Conservation (phyloP, 305 asterid species). For the Solanum hybrid region DNA sequence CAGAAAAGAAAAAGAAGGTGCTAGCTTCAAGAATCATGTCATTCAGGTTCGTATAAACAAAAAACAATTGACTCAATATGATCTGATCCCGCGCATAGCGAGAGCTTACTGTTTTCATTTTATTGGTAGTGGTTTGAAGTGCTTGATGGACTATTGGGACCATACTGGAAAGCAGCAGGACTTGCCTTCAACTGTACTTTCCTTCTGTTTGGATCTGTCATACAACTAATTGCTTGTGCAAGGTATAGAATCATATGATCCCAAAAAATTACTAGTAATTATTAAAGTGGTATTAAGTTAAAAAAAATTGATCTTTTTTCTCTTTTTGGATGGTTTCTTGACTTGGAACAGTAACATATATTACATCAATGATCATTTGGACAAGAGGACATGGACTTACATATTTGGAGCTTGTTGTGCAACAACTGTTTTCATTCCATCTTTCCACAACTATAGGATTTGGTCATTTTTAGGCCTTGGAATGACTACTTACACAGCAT, state of each 20-base stretch:
- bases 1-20: conserved; percentile 45
- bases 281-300: background rate
- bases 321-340: conserved; percentile 3
- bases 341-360: conserved; percentile 57
- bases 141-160: conserved; percentile 35
- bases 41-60: conserved; percentile 20
- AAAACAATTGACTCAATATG: background rate
- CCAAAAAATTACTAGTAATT: too few relatives aligned
- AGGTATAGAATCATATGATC: conserved; percentile 14
- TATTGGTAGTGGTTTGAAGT: conserved; percentile 38
- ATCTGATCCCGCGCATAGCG: background rate
- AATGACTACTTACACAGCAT: conserved; percentile 94
- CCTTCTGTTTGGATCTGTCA: conserved; percentile 48
- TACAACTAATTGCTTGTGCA: conserved; percentile 49
- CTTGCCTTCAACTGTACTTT: conserved; percentile 50
- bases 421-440: conserved; percentile 85
- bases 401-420: conserved; percentile 98
- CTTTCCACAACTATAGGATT: conserved; percentile 85
- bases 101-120: background rate
- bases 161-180: conserved; percentile 47
- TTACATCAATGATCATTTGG: conserved; percentile 81
- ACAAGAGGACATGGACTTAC: conserved; percentile 96
- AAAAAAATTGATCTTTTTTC: background rate
- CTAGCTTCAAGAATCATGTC: conserved; percentile 42
- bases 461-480: conserved; percentile 92